Percentiles rank a stretch among this genome's conserved stretches.
Conservation (phyloP, 768 basidiomycete species). For the Harrya chromipes region DNA sequence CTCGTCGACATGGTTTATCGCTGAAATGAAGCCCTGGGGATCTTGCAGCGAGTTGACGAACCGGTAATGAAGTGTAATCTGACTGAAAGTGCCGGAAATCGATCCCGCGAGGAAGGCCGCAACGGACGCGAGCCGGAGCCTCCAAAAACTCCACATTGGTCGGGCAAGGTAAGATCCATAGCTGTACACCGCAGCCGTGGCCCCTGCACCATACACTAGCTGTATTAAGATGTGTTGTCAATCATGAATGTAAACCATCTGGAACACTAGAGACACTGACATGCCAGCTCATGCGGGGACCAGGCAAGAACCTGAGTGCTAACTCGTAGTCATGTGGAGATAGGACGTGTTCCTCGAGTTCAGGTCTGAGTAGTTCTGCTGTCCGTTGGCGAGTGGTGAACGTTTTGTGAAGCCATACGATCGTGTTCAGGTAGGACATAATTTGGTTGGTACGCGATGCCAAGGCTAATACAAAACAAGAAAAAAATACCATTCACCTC, state of each 20-base stretch:
- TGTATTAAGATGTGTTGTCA: constrained; percentile 9
- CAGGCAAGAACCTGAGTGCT: constrained; percentile 52
- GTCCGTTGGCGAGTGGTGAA: constrained; percentile 42
- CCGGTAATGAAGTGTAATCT: constrained; percentile 26
- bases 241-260: background rate
- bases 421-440: constrained; percentile 28
- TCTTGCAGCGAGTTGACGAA: constrained; percentile 32
- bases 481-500: background rate
- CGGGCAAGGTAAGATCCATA: constrained; percentile 27
- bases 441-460: background rate
- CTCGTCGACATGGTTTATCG: constrained; percentile 30
- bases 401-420: constrained; percentile 40
- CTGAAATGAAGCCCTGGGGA: constrained; percentile 28
- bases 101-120: constrained; percentile 28
- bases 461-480: background rate
- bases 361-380: constrained; percentile 29
- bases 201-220: constrained; percentile 21
- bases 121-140: constrained; percentile 23
- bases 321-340: constrained; percentile 52
- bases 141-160: constrained; percentile 27
- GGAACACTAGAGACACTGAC: constrained; percentile 31
- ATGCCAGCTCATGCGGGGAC: constrained; percentile 42
- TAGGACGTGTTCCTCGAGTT: constrained; percentile 27
- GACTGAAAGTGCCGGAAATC: constrained; percentile 33
- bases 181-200: constrained; percentile 23